Conservation (phyloP, 305 asterid genomes). For the Petunia hybrid region DNA sequence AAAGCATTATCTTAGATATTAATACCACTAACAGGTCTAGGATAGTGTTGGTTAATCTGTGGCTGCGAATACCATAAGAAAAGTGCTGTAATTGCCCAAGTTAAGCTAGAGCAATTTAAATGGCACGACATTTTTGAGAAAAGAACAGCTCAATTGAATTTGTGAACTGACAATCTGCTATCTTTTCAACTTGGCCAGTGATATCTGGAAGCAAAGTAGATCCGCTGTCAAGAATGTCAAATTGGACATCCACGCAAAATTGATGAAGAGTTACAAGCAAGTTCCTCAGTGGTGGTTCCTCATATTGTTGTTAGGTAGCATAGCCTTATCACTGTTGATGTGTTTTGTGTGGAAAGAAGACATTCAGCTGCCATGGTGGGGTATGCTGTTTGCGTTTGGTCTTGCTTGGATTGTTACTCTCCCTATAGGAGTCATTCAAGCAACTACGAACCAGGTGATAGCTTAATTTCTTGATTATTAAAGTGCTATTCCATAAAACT, state of each 20-base stretch:
- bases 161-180: neutral
- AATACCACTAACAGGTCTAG: neutral
- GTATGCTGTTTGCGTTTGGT: constrained; percentile 80
- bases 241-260: constrained; percentile 70
- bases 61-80: neutral
- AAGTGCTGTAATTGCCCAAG: neutral
- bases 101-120: neutral
- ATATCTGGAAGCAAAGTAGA: constrained; percentile 89
- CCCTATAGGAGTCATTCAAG: constrained; percentile 94
- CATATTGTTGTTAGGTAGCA: constrained; percentile 64
- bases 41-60: neutral
- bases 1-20: neutral
- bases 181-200: constrained; percentile 50
- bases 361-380: constrained; percentile 98
- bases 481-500: neutral
- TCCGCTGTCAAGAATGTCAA: constrained; percentile 75
- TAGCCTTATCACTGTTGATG: constrained; percentile 65
- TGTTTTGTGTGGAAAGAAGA: constrained; percentile 79
- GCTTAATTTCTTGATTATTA: neutral
- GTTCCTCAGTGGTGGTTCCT: constrained; percentile 97
- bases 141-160: neutral
- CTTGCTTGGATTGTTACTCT: constrained; percentile 92
- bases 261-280: constrained; percentile 86
- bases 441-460: constrained; percentile 89
- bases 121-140: neutral